Evolutionary conservation across 2,329 filamentous ascomycete species (phyloP), one percentile per base, ranked within the genome.

Genomic region (Epichloe glyceriae): DNA sequence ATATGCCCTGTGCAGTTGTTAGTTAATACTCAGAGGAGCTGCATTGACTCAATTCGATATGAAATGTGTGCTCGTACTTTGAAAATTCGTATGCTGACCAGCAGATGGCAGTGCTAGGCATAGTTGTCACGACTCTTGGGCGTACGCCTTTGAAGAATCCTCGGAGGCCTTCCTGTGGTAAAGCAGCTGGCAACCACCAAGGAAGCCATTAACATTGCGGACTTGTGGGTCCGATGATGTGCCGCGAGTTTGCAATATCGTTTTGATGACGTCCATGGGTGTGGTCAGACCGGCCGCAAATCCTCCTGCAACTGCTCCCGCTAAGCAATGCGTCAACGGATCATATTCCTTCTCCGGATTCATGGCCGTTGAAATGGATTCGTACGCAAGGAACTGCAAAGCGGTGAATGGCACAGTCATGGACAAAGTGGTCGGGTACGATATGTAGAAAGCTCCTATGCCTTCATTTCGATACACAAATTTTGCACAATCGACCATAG

Each of bases 341-440:
- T 97, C 91, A 70, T 98, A 97, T 52, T 76, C 76, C 64, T 86
- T 87, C 30, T 74, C 73, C 0, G 90, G 88, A 67, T 97, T 96
- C 82, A 97, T 89, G 47, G 85, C 68, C 59, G 94, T 97, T 3
- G 90, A 96, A 58, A 97, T 82, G 30, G 91, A 95, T 67, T 97
- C 93, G 76, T 98, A 98, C 50, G 90, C 89, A 64, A 95, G 88
- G 67, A 98, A 97, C 66, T 98, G 93, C 10, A 96, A 80, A 8
- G 93, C 91, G 12, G 91, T 97, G 67, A 97, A 98, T 3, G 93
- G 93, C 2, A 98, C 89, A 14, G 93, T 97, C 93, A 98, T 98
- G 63, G 88, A 95, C 30, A 98, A 75, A 2, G 93, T 98, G 19
- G 93, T 98, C 15, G 93, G 93, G 67, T 98, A 98, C 22, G 93